Evolutionary conservation across 176 grass and related monocot species (phyloP), one percentile per base, ranked within the genome.

Genomic region (Carex myosuroides): DNA sequence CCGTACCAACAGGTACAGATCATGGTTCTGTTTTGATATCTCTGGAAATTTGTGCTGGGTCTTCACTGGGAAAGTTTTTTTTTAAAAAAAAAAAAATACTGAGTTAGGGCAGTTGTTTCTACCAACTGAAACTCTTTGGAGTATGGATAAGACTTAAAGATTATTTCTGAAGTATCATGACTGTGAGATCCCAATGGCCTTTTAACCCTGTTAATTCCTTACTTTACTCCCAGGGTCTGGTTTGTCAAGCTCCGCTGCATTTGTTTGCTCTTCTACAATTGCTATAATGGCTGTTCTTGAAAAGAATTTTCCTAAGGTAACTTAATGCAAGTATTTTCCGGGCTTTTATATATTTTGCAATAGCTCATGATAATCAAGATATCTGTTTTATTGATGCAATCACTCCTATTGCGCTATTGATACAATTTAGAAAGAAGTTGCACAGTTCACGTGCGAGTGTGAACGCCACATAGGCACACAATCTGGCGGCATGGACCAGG

Each of bases 401-500:
- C 57, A 18, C 21, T 70, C 9, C 6, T 12, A 12, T 88, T 81
- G 72, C 54, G 64, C 44, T 21, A 33, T 70, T 91, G 1, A 75
- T 82, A 89, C 83, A 76, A 30, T 89, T 66, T 86, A 98, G 96
- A 98, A 98, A 98, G 96, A 98, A 89, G 88, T 95, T 88, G 96
- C 96, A 83, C 93, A 95, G 79, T 94, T 98, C 79, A 91, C 96
- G 0, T 98, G 96, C 77, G 81, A 93, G 32, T 98, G 91, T 85
- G 96, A 98, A 79, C 91, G 87, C 14, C 89, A 95, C 68, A 95
- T 98, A 59, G 96, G 96, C 70, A 98, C 91, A 64, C 93, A 95
- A 73, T 98, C 96, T 13, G 96, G 96, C 53, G 93, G 96, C 33
- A 98, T 98, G 96, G 96, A 98, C 80, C 96, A 98, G 96, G 96